Percentiles rank a stretch among this genome's conserved stretches.
These are phyloP conservation scores for Cicer pinnatifidum DNA, from an alignment of 306 rosid genomes.

Conservation along the genomic window DNA sequence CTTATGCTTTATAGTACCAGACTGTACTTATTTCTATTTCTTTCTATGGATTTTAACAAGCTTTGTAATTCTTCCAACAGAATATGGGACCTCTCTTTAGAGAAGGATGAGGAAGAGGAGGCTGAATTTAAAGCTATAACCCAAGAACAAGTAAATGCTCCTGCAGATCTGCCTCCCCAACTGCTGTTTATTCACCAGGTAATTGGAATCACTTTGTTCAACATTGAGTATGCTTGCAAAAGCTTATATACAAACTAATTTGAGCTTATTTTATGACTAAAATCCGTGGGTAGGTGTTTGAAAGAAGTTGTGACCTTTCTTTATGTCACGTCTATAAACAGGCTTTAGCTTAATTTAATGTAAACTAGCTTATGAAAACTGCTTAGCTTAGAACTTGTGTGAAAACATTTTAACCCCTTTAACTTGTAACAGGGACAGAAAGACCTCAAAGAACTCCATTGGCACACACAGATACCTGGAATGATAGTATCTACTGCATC, in stretches of 20 bases:
- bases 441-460: constrained; percentile 89
- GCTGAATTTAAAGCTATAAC: constrained; percentile 86
- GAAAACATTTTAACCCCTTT: not conserved
- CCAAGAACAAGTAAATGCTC: constrained; percentile 79
- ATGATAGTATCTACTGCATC: constrained; percentile 92
- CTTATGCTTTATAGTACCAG: constrained; percentile 4
- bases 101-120: constrained; percentile 95
- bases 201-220: constrained; percentile 6
- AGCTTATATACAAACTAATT: not conserved
- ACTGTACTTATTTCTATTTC: not conserved
- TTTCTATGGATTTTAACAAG: not conserved
- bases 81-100: constrained; percentile 97
- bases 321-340: not conserved
- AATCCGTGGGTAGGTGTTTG: not conserved
- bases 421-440: constrained; percentile 77
- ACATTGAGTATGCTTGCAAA: not conserved
- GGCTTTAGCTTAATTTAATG: not conserved
- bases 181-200: constrained; percentile 95
- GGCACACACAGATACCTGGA: constrained; percentile 97
- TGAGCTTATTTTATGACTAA: not conserved
- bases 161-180: constrained; percentile 95
- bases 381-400: not conserved
- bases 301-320: not conserved
- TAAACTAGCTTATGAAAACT: constrained; percentile 6
- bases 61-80: constrained; percentile 53